Evolutionary conservation across 306 rosid species (phyloP).

Genomic region (Vachellia pachyceras): DNA sequence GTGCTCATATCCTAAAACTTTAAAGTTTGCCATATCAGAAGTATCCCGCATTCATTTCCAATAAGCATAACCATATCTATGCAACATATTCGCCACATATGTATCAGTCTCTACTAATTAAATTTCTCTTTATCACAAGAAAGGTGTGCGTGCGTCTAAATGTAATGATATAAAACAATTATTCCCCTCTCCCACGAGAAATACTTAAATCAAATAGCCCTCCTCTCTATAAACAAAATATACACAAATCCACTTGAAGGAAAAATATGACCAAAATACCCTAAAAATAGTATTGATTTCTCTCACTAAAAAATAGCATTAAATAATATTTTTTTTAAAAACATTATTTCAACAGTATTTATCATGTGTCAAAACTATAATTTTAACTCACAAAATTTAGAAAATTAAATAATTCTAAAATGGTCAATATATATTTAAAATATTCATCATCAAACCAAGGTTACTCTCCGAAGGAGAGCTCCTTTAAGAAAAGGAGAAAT

Average conservation of each 20-base stretch:
- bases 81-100: not conserved
- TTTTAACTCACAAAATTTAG: not conserved
- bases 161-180: not conserved
- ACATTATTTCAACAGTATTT: not conserved
- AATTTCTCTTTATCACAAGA: not conserved
- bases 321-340: too few relatives aligned
- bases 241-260: not conserved
- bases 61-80: not conserved
- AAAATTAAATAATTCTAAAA: not conserved
- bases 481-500: too few relatives aligned
- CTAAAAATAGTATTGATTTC: not conserved
- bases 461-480: too few relatives aligned
- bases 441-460: too few relatives aligned
- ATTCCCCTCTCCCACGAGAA: not conserved
- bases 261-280: not conserved
- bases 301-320: not conserved
- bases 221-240: not conserved
- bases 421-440: not conserved
- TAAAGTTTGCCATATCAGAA: too few relatives aligned
- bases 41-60: not conserved
- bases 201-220: not conserved
- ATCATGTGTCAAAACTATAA: not conserved
- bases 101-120: not conserved
- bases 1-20: not conserved
- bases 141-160: not conserved